Evolutionary conservation across 2,329 filamentous ascomycete genomes (phyloP).

Genomic region (Fusarium anthophilum): DNA sequence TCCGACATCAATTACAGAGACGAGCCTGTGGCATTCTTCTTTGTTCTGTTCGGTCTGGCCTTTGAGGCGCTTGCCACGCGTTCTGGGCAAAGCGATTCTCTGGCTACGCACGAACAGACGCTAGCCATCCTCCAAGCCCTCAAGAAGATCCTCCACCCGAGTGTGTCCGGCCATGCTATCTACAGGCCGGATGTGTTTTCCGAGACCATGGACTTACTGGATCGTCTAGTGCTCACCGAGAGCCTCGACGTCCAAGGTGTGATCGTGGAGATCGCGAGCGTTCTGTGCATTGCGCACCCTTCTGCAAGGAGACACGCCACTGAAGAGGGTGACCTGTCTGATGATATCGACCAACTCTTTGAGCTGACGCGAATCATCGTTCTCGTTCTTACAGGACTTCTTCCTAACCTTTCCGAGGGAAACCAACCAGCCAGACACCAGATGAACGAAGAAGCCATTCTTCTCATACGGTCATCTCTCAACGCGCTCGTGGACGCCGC

Average conservation of each 20-base stretch:
- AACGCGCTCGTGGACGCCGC: slow-evolving; percentile 93
- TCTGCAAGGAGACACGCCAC: slow-evolving; percentile 70
- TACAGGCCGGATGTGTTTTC: slow-evolving; percentile 96
- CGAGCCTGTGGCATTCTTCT: slow-evolving; percentile 98
- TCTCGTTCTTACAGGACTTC: slow-evolving; percentile 84
- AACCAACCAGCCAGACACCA: slow-evolving; percentile 75
- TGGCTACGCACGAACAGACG: slow-evolving; percentile 80
- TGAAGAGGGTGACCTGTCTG: slow-evolving; percentile 83
- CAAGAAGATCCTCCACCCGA: slow-evolving; percentile 93
- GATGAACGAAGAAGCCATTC: slow-evolving; percentile 86
- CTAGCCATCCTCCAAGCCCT: slow-evolving; percentile 89
- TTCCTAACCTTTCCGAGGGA: slow-evolving; percentile 81
- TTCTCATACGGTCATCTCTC: slow-evolving; percentile 81
- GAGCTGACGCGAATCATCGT: slow-evolving; percentile 97
- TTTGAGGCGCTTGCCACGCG: slow-evolving; percentile 94
- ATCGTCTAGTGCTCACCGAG: slow-evolving; percentile 91
- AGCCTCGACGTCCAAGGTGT: slow-evolving; percentile 87
- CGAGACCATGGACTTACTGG: slow-evolving; percentile 95
- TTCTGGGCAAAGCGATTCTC: slow-evolving; percentile 59
- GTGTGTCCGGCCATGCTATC: slow-evolving; percentile 94
- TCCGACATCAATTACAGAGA: slow-evolving; percentile 96
- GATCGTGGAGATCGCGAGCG: slow-evolving; percentile 93
- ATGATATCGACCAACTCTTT: slow-evolving; percentile 98
- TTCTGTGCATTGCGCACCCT: slow-evolving; percentile 89
- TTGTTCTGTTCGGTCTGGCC: slow-evolving; percentile 94